Base-by-base conservation (phyloP, 805 yeast species). In the Kluyveromyces nonfermentans region DNA sequence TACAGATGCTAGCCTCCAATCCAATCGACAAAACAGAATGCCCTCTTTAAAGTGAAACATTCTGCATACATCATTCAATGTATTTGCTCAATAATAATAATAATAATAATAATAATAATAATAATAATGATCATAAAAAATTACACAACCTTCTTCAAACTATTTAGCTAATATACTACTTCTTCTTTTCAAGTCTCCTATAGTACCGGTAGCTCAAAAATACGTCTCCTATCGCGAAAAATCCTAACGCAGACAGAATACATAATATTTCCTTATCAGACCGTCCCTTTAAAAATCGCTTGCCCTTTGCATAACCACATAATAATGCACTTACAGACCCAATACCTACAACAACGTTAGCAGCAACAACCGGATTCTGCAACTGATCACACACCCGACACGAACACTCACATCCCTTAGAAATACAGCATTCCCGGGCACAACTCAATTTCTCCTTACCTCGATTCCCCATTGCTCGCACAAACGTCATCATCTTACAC, bases 311-410 rank as follows among this genome's bases (percentile, higher is more conserved):
- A 45, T 73, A 74, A 19, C 73, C 77, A 42, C 65, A 63, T 50
- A 75, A 67, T 20, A 76, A 70, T 3, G 75, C 76, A 20, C 72
- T 64, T 30, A 71, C 56, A 14, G 74, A 74, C 34, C 74, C 70
- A 7, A 71, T 56, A 25, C 76, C 71, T 35, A 76, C 67, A 15
- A 75, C 65, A 2, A 72, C 61, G 59, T 79, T 83, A 28, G 75
- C 60, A 16, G 74, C 63, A 37, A 80, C 82, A 4, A 74, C 82
- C 0, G 85, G 85, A 65, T 80, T 78, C 54, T 77, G 69, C 50
- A 79, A 66, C 57, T 78, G 83, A 30, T 25, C 31, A n/a, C 42
- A 15, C 7, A 45, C 35, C n/a, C 12, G 9, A 25, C 30, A 25
- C 14, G 30, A 25, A 6, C 30, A 25, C 12, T 25, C 30, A 14